phyloP scores from a whole-genome alignment of 2,329 filamentous ascomycete genomes.

The Xylariaceae sp. region DNA sequence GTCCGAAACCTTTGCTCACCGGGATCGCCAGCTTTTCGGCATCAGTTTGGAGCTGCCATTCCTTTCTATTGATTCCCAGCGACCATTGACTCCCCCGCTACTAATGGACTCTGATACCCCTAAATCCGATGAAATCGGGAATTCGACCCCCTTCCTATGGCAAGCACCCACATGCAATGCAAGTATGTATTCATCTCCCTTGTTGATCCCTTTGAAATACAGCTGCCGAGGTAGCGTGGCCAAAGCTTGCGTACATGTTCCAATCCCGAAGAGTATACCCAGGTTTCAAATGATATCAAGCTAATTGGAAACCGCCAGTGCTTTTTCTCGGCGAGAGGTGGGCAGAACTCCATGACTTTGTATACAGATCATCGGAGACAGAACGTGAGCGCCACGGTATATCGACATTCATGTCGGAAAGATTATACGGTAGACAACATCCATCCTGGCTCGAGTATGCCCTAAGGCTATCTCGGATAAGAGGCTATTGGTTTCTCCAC shows the following conservation, averaged over 20 bases:
- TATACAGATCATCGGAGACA: conserved; percentile 57
- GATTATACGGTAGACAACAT: conserved; percentile 35
- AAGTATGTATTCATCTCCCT: conserved; percentile 19
- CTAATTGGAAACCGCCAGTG: conserved; percentile 23
- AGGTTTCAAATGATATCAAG: too few species aligned
- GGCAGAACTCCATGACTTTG: conserved; percentile 78
- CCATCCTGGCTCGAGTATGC: conserved; percentile 53
- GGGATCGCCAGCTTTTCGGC: conserved; percentile 62
- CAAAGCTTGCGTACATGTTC: too few species aligned
- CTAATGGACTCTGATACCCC: conserved; percentile 22
- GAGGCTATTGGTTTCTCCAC: conserved; percentile 77
- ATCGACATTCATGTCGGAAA: conserved; percentile 44
- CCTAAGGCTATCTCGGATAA: conserved; percentile 68
- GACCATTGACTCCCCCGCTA: conserved; percentile 45
- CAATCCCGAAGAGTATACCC: too few species aligned
- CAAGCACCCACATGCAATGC: conserved; percentile 81
- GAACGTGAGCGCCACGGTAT: conserved; percentile 34
- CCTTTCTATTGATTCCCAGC: conserved; percentile 57
- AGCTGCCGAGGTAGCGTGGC: too few species aligned
- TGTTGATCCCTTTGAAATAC: too few species aligned
- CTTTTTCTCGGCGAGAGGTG: conserved; percentile 84
- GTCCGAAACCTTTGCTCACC: conserved; percentile 37
- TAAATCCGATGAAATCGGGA: conserved; percentile 26
- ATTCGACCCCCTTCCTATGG: conserved; percentile 68
- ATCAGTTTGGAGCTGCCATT: conserved; percentile 75